phyloP scores from a whole-genome alignment of 106 monocot species.

The Allium sativum region DNA sequence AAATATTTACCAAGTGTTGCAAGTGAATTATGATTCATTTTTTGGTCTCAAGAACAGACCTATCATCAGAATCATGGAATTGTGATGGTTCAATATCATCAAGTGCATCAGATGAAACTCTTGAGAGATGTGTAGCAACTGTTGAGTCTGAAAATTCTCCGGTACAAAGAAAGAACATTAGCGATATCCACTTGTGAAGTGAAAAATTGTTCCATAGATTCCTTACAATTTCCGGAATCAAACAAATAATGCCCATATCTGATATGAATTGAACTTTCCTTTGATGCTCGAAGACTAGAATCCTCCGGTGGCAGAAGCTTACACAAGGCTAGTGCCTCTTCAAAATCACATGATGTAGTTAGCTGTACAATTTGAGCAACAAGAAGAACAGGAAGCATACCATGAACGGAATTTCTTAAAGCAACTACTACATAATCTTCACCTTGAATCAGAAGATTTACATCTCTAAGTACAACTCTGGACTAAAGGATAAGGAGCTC shows the following conservation, averaged over 20 bases:
- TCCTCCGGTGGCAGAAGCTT: no score
- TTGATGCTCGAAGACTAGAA: no score
- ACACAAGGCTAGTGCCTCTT: no score
- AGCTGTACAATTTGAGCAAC: conserved; percentile 89
- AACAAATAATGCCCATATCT: conserved; percentile 82
- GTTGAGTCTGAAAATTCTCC: conserved; percentile 33
- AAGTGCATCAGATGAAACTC: conserved; percentile 67
- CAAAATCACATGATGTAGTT: conserved; percentile 97
- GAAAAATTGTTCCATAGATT: conserved; percentile 75
- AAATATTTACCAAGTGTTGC: conserved; percentile 81
- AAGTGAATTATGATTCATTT: conserved; percentile 75
- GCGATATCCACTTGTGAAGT: conserved; percentile 92
- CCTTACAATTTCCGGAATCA: conserved; percentile 82
- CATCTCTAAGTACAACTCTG: conserved; percentile 88
- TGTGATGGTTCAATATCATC: conserved; percentile 74
- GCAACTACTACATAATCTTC: no score
- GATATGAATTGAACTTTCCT: conserved; percentile 62
- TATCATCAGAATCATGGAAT: conserved; percentile 57
- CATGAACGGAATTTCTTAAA: no score
- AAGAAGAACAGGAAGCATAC: no score
- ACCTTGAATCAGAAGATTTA: no score
- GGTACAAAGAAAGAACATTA: conserved; percentile 70
- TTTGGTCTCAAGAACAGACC: conserved; percentile 43
- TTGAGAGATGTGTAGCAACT: conserved; percentile 39
- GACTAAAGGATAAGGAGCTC: conserved; percentile 65